phyloP scores from a whole-genome alignment of 2,329 filamentous ascomycete species.

The Acephala macrosclerotiorum region DNA sequence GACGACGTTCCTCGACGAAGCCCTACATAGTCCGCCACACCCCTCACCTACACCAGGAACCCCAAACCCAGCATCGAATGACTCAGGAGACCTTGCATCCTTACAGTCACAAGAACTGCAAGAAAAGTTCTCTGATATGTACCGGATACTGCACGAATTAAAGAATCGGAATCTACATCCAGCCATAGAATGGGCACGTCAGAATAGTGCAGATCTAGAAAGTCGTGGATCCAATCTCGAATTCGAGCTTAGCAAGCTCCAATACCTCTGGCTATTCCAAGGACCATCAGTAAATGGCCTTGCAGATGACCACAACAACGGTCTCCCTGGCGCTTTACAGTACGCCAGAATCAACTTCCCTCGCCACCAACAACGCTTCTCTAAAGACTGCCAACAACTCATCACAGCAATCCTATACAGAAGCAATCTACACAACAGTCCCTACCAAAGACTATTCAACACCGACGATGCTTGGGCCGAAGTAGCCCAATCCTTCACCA shows the following conservation, averaged over 20 bases:
- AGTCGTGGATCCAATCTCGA: slow-evolving; percentile 89
- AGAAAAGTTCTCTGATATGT: slow-evolving; percentile 87
- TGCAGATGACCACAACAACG: slow-evolving; percentile 61
- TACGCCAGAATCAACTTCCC: slow-evolving; percentile 81
- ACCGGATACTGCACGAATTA: slow-evolving; percentile 82
- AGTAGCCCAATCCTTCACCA: slow-evolving; percentile 85
- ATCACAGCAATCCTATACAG: slow-evolving; percentile 82
- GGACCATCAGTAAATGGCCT: slow-evolving; percentile 62
- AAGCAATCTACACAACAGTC: slow-evolving; percentile 76
- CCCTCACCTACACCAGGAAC: slow-evolving; percentile 44
- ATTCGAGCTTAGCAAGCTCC: slow-evolving; percentile 89
- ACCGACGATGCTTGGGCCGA: slow-evolving; percentile 81
- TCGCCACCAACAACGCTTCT: slow-evolving; percentile 77
- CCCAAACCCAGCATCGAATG: slow-evolving; percentile 44
- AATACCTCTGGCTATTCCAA: slow-evolving; percentile 89
- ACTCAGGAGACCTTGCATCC: slow-evolving; percentile 55
- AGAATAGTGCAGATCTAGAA: slow-evolving; percentile 76
- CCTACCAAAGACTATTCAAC: slow-evolving; percentile 81
- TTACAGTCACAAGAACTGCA: slow-evolving; percentile 75
- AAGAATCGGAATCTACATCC: slow-evolving; percentile 77
- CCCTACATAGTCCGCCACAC: slow-evolving; percentile 53
- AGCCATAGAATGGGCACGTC: slow-evolving; percentile 86
- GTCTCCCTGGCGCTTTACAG: slow-evolving; percentile 69
- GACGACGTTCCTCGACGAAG: slow-evolving; percentile 82
- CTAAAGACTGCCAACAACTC: slow-evolving; percentile 81